Evolutionary conservation across 371 early-diverging fungal genomes (phyloP), one percentile per base, ranked within the genome.

Genomic region (Actinomucor elegans): DNA sequence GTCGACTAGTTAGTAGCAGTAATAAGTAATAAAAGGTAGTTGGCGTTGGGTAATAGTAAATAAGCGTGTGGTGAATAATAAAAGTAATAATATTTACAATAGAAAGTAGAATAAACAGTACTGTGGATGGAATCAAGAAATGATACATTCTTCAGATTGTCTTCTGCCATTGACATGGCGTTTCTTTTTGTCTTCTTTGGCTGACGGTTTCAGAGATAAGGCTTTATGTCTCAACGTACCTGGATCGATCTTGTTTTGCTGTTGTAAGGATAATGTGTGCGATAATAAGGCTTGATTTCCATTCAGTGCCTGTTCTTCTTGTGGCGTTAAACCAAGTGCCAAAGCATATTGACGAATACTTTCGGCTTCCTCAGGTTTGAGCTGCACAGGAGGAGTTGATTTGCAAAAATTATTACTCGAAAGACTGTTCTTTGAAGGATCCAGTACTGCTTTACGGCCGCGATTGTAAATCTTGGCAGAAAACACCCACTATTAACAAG

Each of bases 221-320:
- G 31, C 51, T 20, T 48, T 48, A 8, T 52, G 57, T 48, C 62
- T 48, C 10, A 54, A 10, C 5, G 59, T 52, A 8, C 54, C 53
- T 6, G 47, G 57, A 20, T 47, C 52, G 9, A 50, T 29, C 32
- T 50, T 57, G 9, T 53, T 24, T 17, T 60, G 61, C 31, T 66
- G 52, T 12, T 75, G 64, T 49, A 73, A 48, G 0, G 61, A 65
- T 2, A 75, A 27, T 3, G 69, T 69, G 37, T 75, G 75, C 0
- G 71, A 69, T 31, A 75, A 33, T 27, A 75, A 40, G 1, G 72
- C 69, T n/a, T 59, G 69, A 36, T 75, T 69, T n/a, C 60, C 69
- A 47, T 51, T 57, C 4, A 75, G 31, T 2, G 72, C 72, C 7
- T 63, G 54, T 42, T 67, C 57, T 52, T 75, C 72, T 31, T 75